Evolutionary conservation across 2,329 filamentous ascomycete genomes (phyloP).

Genomic region (Mariannaea elegans): DNA sequence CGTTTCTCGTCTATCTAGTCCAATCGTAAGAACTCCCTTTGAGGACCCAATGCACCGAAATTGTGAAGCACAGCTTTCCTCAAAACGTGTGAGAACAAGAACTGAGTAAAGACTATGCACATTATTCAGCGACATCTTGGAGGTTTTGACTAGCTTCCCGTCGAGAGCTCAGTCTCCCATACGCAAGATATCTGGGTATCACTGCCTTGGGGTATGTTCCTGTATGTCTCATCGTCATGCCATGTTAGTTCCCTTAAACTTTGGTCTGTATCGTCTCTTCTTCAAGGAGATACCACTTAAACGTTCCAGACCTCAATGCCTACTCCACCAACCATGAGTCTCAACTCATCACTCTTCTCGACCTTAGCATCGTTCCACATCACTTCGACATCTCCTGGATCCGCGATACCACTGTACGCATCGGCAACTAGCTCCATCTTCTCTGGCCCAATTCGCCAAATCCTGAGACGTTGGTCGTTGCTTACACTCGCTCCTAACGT

Average conservation of each 20-base stretch:
- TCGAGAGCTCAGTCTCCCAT: not conserved
- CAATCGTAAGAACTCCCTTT: not conserved
- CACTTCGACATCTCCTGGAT: conserved; percentile 62
- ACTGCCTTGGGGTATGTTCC: not conserved
- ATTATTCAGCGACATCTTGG: not conserved
- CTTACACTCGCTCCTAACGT: conserved; percentile 57
- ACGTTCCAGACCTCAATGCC: conserved; percentile 36
- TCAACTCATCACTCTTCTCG: conserved; percentile 8
- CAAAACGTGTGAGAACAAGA: not conserved
- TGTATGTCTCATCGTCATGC: not conserved
- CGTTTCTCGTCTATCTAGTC: not conserved
- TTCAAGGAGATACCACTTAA: not conserved
- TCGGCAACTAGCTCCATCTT: conserved; percentile 56
- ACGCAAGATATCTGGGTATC: not conserved
- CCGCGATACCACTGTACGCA: conserved; percentile 67
- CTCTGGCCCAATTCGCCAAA: conserved; percentile 54
- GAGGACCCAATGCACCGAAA: not conserved
- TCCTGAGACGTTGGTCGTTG: conserved; percentile 69
- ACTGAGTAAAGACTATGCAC: not conserved
- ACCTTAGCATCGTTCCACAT: conserved; percentile 31
- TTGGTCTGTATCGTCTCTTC: not conserved
- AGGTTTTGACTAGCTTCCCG: not conserved
- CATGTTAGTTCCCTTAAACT: not conserved
- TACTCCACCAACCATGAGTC: conserved; percentile 35
- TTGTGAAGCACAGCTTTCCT: not conserved